Evolutionary conservation across 73 alveolate genomes (phyloP).

Genomic region (Urostyla sp.): DNA sequence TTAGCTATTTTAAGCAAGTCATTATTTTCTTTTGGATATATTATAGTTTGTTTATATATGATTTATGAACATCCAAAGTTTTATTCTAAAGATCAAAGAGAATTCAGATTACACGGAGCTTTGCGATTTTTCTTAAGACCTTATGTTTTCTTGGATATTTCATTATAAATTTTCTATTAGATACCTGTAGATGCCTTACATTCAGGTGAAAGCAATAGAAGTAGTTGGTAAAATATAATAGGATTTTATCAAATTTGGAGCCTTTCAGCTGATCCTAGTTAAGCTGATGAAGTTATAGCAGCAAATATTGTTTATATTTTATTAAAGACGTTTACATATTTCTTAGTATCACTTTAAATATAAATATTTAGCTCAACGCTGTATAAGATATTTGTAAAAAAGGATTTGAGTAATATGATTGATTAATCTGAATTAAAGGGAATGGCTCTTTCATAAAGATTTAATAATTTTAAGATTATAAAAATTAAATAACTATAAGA

Average conservation of each 20-base stretch:
- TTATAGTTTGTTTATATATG: slow-evolving; percentile 46
- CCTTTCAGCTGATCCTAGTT: background rate
- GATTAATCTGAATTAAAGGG: slow-evolving; percentile 50
- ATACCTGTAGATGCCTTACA: slow-evolving; percentile 38
- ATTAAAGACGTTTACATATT: slow-evolving; percentile 37
- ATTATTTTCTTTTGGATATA: slow-evolving; percentile 51
- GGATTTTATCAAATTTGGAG: slow-evolving; percentile 52
- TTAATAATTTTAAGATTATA: slow-evolving; percentile 30
- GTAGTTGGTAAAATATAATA: slow-evolving; percentile 55
- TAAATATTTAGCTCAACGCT: slow-evolving; percentile 27
- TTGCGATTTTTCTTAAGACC: slow-evolving; percentile 36
- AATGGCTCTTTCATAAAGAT: slow-evolving; percentile 10
- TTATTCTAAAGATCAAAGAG: slow-evolving; percentile 21
- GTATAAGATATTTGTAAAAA: slow-evolving; percentile 23
- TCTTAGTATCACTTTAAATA: slow-evolving; percentile 38
- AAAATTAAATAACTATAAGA: slow-evolving; percentile 6
- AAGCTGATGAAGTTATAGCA: slow-evolving; percentile 30
- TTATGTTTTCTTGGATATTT: slow-evolving; percentile 38
- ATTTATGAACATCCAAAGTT: slow-evolving; percentile 51
- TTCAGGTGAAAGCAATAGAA: slow-evolving; percentile 18
- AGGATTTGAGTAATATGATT: slow-evolving; percentile 5
- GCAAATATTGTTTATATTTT: slow-evolving; percentile 25
- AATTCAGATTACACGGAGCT: slow-evolving; percentile 28
- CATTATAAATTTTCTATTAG: slow-evolving; percentile 12
- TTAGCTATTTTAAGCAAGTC: slow-evolving; percentile 41